phyloP scores from a whole-genome alignment of 2,329 filamentous ascomycete species.

The Myriosclerotinia scirpicola region DNA sequence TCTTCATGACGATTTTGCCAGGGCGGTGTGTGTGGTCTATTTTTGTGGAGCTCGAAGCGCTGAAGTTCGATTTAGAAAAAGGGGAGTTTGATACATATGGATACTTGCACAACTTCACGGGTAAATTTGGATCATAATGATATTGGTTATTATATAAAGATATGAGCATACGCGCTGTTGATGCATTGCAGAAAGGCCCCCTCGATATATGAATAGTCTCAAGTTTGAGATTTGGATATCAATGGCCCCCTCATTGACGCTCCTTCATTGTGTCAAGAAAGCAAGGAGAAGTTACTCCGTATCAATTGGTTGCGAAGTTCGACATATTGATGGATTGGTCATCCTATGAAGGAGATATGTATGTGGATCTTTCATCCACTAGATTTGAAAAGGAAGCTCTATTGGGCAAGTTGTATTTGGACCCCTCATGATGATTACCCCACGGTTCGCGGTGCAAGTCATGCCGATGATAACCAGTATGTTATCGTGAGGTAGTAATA shows the following conservation, averaged over 20 bases:
- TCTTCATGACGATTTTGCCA: constrained; percentile 11
- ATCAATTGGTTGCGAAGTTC: constrained; percentile 17
- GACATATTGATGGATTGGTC: background rate
- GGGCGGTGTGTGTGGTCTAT: constrained; percentile 13
- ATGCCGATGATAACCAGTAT: constrained; percentile 2
- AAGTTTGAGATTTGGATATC: constrained; percentile 22
- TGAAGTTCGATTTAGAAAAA: background rate
- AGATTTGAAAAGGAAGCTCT: constrained; percentile 22
- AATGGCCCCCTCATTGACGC: background rate
- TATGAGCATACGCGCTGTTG: constrained; percentile 10
- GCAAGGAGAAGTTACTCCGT: background rate
- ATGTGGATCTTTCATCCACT: constrained; percentile 4
- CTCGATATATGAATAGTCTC: constrained; percentile 8
- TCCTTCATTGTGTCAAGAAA: background rate
- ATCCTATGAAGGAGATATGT: background rate
- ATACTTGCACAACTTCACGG: constrained; percentile 8
- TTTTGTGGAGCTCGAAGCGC: constrained; percentile 1
- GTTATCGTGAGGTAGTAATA: constrained; percentile 3
- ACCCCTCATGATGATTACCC: constrained; percentile 10
- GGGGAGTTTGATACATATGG: background rate
- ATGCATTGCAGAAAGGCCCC: background rate
- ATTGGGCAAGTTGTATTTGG: constrained; percentile 5
- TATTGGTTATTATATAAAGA: background rate
- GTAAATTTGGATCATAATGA: background rate
- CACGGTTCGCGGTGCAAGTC: constrained; percentile 1